phyloP scores from a whole-genome alignment of 192 early-diverging fungal species.

The Umbelopsis sp. region DNA sequence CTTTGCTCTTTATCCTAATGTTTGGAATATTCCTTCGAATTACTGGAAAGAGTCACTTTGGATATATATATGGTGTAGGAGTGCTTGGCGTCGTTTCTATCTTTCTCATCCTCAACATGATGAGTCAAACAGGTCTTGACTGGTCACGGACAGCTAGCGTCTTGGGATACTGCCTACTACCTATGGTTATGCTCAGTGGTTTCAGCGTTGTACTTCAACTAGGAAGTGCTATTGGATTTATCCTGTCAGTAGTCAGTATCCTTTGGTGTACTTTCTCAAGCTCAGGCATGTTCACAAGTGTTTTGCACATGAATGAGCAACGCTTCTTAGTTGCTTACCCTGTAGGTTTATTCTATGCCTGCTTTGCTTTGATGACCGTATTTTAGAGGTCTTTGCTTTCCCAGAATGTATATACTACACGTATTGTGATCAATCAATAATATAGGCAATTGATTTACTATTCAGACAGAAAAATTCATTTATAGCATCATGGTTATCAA shows the following conservation, averaged over 20 bases:
- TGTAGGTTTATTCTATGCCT: constrained; percentile 87
- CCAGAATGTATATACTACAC: background rate
- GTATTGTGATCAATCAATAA: background rate
- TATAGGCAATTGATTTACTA: background rate
- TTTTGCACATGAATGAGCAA: constrained; percentile 90
- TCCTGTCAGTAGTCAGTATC: constrained; percentile 72
- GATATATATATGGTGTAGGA: constrained; percentile 96
- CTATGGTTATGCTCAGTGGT: constrained; percentile 89
- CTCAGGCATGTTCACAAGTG: constrained; percentile 92
- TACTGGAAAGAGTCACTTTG: constrained; percentile 94
- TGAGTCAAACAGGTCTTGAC: constrained; percentile 89
- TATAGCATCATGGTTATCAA: background rate
- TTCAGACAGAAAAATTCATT: background rate
- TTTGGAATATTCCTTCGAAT: constrained; percentile 85
- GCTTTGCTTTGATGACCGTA: constrained; percentile 91
- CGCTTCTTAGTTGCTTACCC: constrained; percentile 94
- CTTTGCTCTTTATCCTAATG: constrained; percentile 86
- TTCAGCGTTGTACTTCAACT: constrained; percentile 70
- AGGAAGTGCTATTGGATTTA: constrained; percentile 62
- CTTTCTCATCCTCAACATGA: constrained; percentile 90
- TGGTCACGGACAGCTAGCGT: constrained; percentile 89
- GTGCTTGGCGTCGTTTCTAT: constrained; percentile 85
- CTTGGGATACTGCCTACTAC: constrained; percentile 95
- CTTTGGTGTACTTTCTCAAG: constrained; percentile 85
- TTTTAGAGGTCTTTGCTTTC: constrained; percentile 55